phyloP scores from a whole-genome alignment of 2,329 filamentous ascomycete species.

The Alternaria sp. region DNA sequence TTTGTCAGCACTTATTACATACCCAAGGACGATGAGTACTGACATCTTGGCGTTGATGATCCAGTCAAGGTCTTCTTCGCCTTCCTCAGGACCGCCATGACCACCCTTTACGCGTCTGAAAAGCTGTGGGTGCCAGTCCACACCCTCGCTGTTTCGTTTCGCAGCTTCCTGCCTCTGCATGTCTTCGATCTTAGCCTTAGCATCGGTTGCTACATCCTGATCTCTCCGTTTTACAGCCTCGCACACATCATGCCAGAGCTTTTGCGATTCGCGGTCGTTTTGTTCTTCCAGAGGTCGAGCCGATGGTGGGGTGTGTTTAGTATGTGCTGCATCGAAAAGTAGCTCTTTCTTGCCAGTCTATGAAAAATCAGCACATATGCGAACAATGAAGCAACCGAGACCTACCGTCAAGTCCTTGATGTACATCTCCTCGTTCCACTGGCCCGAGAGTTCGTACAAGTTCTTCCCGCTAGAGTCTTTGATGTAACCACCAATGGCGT shows the following conservation, averaged over 20 bases:
- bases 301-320: constrained; percentile 77
- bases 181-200: constrained; percentile 97
- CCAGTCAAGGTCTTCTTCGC: constrained; percentile 92
- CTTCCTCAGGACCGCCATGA: constrained; percentile 76
- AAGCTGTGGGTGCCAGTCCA: constrained; percentile 88
- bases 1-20: constrained; percentile 12
- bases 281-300: constrained; percentile 86
- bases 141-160: constrained; percentile 75
- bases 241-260: constrained; percentile 83
- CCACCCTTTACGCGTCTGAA: constrained; percentile 80
- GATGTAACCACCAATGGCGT: constrained; percentile 91
- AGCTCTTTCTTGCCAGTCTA: constrained; percentile 89
- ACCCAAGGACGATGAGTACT: constrained; percentile 38
- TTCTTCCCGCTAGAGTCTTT: constrained; percentile 86
- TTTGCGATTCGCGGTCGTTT: constrained; percentile 88
- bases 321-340: constrained; percentile 84
- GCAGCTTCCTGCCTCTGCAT: constrained; percentile 89
- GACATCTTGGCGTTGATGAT: constrained; percentile 90
- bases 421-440: constrained; percentile 95
- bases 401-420: constrained; percentile 82
- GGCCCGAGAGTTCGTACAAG: constrained; percentile 86
- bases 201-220: constrained; percentile 88
- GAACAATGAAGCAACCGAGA: constrained; percentile 3
- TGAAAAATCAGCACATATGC: constrained; percentile 10
- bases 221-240: constrained; percentile 84